Base-by-base conservation (phyloP, 495 filamentous ascomycete species). In the Diplogelasinospora grovesii region DNA sequence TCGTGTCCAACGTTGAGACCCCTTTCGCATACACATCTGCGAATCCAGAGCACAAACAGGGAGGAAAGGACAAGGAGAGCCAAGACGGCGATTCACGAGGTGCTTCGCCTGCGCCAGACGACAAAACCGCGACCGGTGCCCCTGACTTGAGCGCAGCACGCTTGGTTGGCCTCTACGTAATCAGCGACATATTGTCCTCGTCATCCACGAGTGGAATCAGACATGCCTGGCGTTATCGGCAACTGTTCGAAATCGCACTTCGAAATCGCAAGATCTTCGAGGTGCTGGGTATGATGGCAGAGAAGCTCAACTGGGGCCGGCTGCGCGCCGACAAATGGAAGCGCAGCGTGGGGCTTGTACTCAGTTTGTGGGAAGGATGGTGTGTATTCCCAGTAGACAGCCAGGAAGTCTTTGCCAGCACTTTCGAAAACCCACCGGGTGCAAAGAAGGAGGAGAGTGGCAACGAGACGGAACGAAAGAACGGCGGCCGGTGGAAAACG, bases 251-350 rank as follows among this genome's bases (percentile, higher is more conserved):
- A 59, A 63, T 68, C 0, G 78, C 82, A 0, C 66, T 98, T 6
- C 77, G 78, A 22, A 60, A 74, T 4, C 73, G 79, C 25, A 71
- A 79, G 24, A 80, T 86, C 1, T 97, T 98, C 50, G 88, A 88
- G 50, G 69, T 78, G 37, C 73, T 98, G 7, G 92, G 89, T 6
- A 66, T 75, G 42, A 71, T 96, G 36, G 80, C 89, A 20, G 81
- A 83, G 48, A 81, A 78, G 24, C 66, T 86, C 28, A 71, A 73
- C 15, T 95, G 89, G 89, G 90, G 90, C 5, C 74, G 85, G 4
- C 64, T 97, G 27, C 78, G 82, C 28, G 81, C 84, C 10, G 87
- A 95, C 50, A 94, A 95, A 57, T 98, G 87, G 82, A 88, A 88
- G 58, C 73, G 87, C 14, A 86, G 82, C 43, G 77, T 98, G 5